Conservation (phyloP, 2,329 filamentous ascomycete species). For the Ophiostoma quercus region DNA sequence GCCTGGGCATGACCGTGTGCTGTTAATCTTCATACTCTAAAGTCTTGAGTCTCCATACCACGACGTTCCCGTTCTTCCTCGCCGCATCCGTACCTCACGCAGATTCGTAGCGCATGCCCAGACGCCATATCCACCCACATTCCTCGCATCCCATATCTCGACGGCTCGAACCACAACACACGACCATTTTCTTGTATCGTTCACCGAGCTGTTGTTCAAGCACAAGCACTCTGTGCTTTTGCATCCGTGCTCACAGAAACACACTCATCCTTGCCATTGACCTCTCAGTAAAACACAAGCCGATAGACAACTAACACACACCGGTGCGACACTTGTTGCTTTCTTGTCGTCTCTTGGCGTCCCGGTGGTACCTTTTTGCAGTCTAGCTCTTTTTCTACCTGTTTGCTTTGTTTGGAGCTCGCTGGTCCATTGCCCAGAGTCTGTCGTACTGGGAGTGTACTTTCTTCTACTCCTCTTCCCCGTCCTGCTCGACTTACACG, state of each 20-base stretch:
- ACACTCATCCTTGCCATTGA: not conserved
- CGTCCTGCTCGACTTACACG: constrained; percentile 7
- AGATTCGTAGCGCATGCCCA: not conserved
- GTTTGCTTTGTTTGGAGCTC: not conserved
- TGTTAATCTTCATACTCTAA: not conserved
- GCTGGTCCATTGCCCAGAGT: constrained; percentile 2
- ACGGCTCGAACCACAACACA: not conserved
- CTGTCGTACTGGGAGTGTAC: not conserved
- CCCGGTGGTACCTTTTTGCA: not conserved
- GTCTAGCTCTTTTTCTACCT: not conserved
- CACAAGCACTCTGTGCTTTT: not conserved
- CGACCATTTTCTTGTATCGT: not conserved
- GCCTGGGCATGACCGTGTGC: not conserved
- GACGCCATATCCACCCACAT: not conserved
- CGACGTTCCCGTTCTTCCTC: not conserved
- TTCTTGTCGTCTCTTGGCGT: not conserved
- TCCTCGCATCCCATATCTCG: constrained; percentile 8
- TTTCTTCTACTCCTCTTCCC: constrained; percentile 8
- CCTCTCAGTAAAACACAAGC: no score
- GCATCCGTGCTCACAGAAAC: not conserved
- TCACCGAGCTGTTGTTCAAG: not conserved
- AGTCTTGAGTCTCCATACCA: not conserved
- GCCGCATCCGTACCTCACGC: not conserved
- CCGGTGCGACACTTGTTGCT: not conserved
- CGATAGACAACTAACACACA: not conserved